Conservation (phyloP, 83 land plant genomes). For the Diphasiastrum complanatum region DNA sequence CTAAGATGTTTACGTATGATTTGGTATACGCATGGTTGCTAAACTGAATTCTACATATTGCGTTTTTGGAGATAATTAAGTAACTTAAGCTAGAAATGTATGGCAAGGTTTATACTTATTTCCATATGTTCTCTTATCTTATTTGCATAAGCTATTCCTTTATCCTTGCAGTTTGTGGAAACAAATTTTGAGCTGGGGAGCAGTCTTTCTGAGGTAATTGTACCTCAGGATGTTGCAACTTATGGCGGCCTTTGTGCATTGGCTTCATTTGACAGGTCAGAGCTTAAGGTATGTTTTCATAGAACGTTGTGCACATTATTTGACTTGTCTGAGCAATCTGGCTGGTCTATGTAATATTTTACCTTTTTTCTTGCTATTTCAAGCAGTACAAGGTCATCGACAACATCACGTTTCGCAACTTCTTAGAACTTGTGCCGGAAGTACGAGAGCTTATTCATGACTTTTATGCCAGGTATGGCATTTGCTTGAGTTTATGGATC, state of each 20-base stretch:
- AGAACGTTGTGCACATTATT: background rate
- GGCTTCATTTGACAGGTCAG: conserved; percentile 87
- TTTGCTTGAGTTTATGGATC: background rate
- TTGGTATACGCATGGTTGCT: no score
- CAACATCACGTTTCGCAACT: conserved; percentile 83
- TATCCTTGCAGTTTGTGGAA: conserved; percentile 73
- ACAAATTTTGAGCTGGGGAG: conserved; percentile 66
- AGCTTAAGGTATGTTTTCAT: conserved; percentile 53
- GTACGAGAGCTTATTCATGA: conserved; percentile 93
- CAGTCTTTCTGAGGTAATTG: conserved; percentile 75
- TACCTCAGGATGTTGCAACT: conserved; percentile 93
- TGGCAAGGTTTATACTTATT: no score
- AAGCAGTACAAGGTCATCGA: conserved; percentile 86
- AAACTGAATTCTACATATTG: no score
- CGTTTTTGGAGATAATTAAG: conserved; percentile 1
- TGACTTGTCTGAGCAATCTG: background rate
- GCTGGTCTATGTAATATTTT: background rate
- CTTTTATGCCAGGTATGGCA: conserved; percentile 81
- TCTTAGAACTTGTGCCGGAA: conserved; percentile 89
- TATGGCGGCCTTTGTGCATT: conserved; percentile 99
- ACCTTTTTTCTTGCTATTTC: background rate
- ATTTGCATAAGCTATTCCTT: no score
- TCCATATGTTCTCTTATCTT: no score
- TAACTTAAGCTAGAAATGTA: background rate
- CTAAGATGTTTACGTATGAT: no score